phyloP scores from a whole-genome alignment of 345 rosid genomes.

The Arabidopsis suecica region DNA sequence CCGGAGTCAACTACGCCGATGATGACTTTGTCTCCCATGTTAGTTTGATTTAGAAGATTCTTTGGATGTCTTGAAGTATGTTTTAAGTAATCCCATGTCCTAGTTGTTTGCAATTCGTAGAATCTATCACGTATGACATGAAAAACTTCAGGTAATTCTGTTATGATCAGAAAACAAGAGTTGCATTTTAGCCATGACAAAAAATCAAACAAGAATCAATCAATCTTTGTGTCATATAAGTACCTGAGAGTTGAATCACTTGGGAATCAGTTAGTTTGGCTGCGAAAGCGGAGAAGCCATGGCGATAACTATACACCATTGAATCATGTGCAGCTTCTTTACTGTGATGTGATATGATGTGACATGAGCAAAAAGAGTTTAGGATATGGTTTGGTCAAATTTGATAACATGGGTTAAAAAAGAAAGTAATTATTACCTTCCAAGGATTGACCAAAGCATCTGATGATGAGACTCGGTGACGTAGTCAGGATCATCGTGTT shows the following conservation, averaged over 20 bases:
- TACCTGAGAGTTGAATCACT: constrained; percentile 60
- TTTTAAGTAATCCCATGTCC: constrained; percentile 73
- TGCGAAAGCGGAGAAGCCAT: constrained; percentile 77
- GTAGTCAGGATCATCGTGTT: constrained; percentile 49
- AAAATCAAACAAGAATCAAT: neutral
- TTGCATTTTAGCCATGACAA: neutral
- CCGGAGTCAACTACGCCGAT: constrained; percentile 72
- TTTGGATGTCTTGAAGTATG: constrained; percentile 51
- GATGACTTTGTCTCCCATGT: constrained; percentile 65
- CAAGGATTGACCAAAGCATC: constrained; percentile 62
- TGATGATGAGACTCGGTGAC: constrained; percentile 62
- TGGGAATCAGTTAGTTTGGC: constrained; percentile 63
- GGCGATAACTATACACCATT: constrained; percentile 46
- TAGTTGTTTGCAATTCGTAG: constrained; percentile 62
- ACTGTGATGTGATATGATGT: constrained; percentile 46
- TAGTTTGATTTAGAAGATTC: constrained; percentile 51
- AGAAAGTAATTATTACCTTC: constrained; percentile 53
- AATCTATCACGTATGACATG: constrained; percentile 62
- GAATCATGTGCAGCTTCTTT: constrained; percentile 52
- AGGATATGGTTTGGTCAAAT: constrained; percentile 3
- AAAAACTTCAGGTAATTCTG: constrained; percentile 64
- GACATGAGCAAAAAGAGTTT: constrained; percentile 12
- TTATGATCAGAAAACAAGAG: neutral
- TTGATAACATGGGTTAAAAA: neutral
- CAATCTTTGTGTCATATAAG: neutral